Conservation (phyloP, 192 early-diverging fungal species). For the Coemansia sp. region DNA sequence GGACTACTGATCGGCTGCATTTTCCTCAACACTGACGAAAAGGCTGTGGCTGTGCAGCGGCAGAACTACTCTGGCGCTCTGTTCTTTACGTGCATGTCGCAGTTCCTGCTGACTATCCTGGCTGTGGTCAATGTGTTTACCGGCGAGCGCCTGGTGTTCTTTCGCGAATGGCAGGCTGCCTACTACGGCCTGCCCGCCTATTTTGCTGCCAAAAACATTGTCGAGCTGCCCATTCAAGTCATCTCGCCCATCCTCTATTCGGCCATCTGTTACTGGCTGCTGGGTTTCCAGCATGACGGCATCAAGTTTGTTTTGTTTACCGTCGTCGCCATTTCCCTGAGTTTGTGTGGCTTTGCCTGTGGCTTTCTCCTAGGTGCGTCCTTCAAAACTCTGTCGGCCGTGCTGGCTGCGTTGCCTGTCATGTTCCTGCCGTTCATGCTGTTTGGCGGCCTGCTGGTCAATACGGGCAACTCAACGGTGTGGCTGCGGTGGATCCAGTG, state of each 20-base stretch:
- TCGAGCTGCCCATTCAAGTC: constrained; percentile 57
- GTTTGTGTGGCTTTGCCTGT: constrained; percentile 53
- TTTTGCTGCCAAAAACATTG: constrained; percentile 56
- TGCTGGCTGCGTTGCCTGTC: constrained; percentile 48
- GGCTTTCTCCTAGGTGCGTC: constrained; percentile 55
- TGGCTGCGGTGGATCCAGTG: constrained; percentile 57
- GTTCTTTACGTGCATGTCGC: constrained; percentile 53
- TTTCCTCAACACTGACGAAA: constrained; percentile 51
- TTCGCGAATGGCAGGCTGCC: constrained; percentile 55
- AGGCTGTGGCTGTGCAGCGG: constrained; percentile 18
- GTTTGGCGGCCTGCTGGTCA: constrained; percentile 61
- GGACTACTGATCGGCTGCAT: constrained; percentile 56
- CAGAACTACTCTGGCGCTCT: constrained; percentile 58
- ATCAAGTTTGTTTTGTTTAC: constrained; percentile 46
- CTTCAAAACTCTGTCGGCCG: constrained; percentile 48
- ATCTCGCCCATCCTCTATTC: constrained; percentile 48
- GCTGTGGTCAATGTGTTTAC: constrained; percentile 55
- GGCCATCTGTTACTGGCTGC: constrained; percentile 56
- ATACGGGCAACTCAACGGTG: constrained; percentile 55
- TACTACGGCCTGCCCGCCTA: constrained; percentile 59
- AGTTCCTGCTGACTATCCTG: constrained; percentile 49
- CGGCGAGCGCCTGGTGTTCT: constrained; percentile 55
- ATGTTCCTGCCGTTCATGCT: constrained; percentile 58
- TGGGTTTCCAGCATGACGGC: constrained; percentile 49
- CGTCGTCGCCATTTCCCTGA: constrained; percentile 27